A percentile compares a stretch with the other conserved stretches of the same genome.
phyloP scores from a whole-genome alignment of 208 protist genomes.

The Trypanosoma avium region DNA sequence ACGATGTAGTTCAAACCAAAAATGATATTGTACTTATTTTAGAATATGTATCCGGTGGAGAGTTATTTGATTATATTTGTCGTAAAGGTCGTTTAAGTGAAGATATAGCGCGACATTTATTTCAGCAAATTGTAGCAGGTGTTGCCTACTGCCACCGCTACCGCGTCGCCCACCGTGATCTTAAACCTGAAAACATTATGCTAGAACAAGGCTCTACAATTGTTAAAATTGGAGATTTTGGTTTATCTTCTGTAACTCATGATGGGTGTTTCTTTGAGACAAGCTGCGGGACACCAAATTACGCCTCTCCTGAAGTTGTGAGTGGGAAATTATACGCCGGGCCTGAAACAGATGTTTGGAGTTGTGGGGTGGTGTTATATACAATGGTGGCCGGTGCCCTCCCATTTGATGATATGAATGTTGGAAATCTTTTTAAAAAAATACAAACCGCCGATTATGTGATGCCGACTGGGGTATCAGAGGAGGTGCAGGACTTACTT shows the following conservation, averaged over 20 bases:
- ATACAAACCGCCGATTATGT: constrained; percentile 72
- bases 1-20: constrained; percentile 95
- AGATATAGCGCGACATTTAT: constrained; percentile 86
- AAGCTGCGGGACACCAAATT: constrained; percentile 87
- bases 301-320: constrained; percentile 85
- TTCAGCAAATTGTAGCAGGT: constrained; percentile 98
- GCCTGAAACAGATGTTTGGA: constrained; percentile 85
- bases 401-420: constrained; percentile 80
- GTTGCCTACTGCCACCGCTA: constrained; percentile 97
- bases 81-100: constrained; percentile 92
- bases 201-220: constrained; percentile 61
- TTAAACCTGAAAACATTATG: constrained; percentile 92
- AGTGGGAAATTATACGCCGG: constrained; percentile 72
- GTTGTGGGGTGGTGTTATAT: constrained; percentile 87
- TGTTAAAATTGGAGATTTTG: constrained; percentile 88
- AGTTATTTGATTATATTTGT: constrained; percentile 98
- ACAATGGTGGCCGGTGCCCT: constrained; percentile 79
- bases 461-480: constrained; percentile 50
- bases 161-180: constrained; percentile 86
- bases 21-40: constrained; percentile 98
- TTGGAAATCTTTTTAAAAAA: constrained; percentile 65
- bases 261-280: constrained; percentile 85
- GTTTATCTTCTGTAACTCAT: constrained; percentile 74
- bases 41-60: constrained; percentile 97
- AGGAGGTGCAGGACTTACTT: constrained; percentile 53